A percentile compares a stretch with the other conserved stretches of the same genome.
Evolutionary conservation across 306 rosid genomes (phyloP).

Genomic region (Gillenia trifoliata): DNA sequence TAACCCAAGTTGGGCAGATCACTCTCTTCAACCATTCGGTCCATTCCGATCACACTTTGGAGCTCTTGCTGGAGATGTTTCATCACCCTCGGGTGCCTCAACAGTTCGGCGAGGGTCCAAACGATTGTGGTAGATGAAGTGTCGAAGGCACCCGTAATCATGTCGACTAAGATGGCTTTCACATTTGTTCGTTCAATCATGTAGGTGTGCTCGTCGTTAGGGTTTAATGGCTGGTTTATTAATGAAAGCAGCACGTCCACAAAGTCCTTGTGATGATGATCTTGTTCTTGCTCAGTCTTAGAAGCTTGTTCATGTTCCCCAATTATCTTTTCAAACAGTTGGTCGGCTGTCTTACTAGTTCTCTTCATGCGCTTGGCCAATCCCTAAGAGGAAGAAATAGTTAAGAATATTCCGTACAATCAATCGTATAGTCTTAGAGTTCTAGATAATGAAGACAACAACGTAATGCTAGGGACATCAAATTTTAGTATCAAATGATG

Average conservation of each 20-base stretch:
- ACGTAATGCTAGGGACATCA: too few relatives aligned
- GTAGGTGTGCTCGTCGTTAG: background rate
- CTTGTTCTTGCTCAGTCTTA: background rate
- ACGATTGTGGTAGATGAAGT: background rate
- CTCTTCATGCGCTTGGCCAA: background rate
- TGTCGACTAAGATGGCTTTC: conserved; percentile 31
- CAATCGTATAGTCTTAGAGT: too few relatives aligned
- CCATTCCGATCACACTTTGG: conserved; percentile 20
- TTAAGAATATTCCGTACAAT: too few relatives aligned
- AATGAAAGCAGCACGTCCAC: conserved; percentile 20
- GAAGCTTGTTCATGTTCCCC: conserved; percentile 17
- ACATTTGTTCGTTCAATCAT: conserved; percentile 19
- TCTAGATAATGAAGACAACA: too few relatives aligned
- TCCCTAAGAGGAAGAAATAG: conserved; percentile 13
- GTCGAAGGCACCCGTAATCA: conserved; percentile 24
- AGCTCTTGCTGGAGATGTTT: conserved; percentile 40
- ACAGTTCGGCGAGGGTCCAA: conserved; percentile 45
- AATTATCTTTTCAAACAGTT: conserved; percentile 18
- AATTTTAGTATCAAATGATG: too few relatives aligned
- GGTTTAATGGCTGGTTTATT: background rate
- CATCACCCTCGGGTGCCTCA: conserved; percentile 38
- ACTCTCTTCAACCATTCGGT: conserved; percentile 24
- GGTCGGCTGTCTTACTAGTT: background rate
- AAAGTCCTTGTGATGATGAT: conserved; percentile 3
- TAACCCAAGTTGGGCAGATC: conserved; percentile 25